A percentile compares a stretch with the other conserved stretches of the same genome.
phyloP scores from a whole-genome alignment of 148 eudicot genomes.

The Vaccinium myrtillus region DNA sequence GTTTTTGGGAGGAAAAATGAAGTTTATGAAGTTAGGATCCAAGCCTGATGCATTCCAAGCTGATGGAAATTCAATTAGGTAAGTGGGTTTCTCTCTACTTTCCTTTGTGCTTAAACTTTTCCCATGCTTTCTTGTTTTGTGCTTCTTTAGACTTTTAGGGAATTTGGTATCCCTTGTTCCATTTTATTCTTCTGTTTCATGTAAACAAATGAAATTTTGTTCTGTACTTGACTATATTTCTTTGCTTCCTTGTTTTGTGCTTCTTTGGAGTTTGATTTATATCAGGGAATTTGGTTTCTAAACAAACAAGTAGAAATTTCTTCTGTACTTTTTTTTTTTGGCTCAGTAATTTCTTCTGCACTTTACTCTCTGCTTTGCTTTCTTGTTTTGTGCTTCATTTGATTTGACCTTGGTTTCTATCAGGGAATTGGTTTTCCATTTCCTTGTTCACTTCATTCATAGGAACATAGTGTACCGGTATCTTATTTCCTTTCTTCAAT shows the following conservation, averaged over 20 bases:
- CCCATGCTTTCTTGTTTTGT: not conserved
- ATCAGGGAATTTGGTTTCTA: not conserved
- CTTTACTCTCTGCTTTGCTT: conserved; percentile 7
- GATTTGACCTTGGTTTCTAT: not conserved
- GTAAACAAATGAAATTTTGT: not conserved
- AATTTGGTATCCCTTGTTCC: conserved; percentile 9
- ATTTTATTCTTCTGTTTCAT: not conserved
- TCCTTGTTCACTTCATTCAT: not conserved
- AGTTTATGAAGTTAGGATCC: conserved; percentile 87
- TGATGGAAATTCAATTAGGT: conserved; percentile 63
- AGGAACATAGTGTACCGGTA: not conserved
- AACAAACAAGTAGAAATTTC: not conserved
- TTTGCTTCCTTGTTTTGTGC: conserved; percentile 6
- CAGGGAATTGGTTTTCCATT: not conserved
- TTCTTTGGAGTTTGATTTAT: not conserved
- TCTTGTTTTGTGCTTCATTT: not conserved
- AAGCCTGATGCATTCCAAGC: conserved; percentile 79
- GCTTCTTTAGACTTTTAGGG: conserved; percentile 33
- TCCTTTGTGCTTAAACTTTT: not conserved
- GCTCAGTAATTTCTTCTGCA: not conserved
- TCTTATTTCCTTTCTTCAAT: not conserved
- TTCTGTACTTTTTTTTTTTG: not conserved
- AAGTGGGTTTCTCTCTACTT: conserved; percentile 10
- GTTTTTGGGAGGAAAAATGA: conserved; percentile 43
- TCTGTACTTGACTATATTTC: not conserved